These are phyloP conservation scores for Russula brevipes DNA, from an alignment of 768 basidiomycete genomes.

Conservation along the genomic window DNA sequence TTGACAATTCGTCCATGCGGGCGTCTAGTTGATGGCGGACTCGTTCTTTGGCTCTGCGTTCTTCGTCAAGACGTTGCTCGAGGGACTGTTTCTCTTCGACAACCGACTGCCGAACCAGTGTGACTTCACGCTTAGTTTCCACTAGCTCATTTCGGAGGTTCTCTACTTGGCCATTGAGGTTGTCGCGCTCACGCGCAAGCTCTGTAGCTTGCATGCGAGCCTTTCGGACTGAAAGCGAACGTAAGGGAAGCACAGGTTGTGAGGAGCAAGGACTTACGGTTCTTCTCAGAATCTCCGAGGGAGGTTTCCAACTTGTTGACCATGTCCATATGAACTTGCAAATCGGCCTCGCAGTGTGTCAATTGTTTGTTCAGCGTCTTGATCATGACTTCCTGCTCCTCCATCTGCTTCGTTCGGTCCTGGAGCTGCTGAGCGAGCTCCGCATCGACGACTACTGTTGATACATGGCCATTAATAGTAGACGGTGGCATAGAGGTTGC, in stretches of 20 bases:
- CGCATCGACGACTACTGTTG: conserved; percentile 40
- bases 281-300: conserved; percentile 88
- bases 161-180: conserved; percentile 58
- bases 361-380: conserved; percentile 91
- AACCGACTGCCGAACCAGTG: conserved; percentile 68
- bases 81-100: conserved; percentile 86
- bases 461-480: conserved; percentile 32
- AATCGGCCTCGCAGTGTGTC: conserved; percentile 86
- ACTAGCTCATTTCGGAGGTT: conserved; percentile 65
- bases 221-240: conserved; percentile 63
- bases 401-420: conserved; percentile 68
- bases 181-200: conserved; percentile 79
- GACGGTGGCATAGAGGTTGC: conserved; percentile 38
- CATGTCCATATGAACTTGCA: conserved; percentile 88
- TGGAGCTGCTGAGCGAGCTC: conserved; percentile 59
- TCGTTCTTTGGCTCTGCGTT: conserved; percentile 84
- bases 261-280: conserved; percentile 51
- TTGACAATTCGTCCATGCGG: conserved; percentile 78
- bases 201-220: conserved; percentile 92
- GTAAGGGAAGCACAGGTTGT: not conserved
- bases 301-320: conserved; percentile 80
- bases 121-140: conserved; percentile 77
- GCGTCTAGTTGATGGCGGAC: conserved; percentile 81
- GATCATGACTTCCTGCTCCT: conserved; percentile 87
- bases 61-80: conserved; percentile 79